Conservation (phyloP, 2,329 filamentous ascomycete genomes). For the Neurospora sp. region DNA sequence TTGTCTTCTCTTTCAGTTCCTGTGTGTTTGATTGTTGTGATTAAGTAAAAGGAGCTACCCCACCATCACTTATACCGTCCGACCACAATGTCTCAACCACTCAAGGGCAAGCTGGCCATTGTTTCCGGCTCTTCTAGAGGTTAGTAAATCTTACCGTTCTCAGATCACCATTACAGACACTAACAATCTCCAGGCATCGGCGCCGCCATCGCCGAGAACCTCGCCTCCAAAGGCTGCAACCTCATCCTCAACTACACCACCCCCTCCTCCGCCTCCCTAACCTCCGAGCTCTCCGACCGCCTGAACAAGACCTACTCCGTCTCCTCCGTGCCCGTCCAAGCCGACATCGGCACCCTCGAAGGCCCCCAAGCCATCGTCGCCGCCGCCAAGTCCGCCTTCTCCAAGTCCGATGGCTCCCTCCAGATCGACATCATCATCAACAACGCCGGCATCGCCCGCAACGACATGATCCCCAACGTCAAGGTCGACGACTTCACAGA, state of each 20-base stretch:
- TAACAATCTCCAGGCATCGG: conserved; percentile 55
- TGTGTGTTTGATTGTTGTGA: background rate
- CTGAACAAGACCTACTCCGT: conserved; percentile 49
- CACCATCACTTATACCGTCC: background rate
- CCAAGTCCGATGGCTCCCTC: conserved; percentile 38
- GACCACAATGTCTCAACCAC: conserved; percentile 27
- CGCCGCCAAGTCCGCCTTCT: conserved; percentile 48
- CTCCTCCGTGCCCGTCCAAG: conserved; percentile 53
- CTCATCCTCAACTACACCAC: conserved; percentile 62
- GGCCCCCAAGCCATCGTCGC: conserved; percentile 51
- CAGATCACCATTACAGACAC: background rate
- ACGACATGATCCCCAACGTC: conserved; percentile 55
- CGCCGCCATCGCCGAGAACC: conserved; percentile 50
- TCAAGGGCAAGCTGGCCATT: conserved; percentile 70
- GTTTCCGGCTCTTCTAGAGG: conserved; percentile 73
- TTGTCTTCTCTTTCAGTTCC: background rate
- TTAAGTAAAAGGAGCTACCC: background rate
- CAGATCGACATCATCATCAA: conserved; percentile 79
- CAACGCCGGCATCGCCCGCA: conserved; percentile 66
- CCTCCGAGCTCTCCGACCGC: conserved; percentile 52
- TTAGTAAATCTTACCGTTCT: conserved; percentile 23
- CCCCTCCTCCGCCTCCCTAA: conserved; percentile 26
- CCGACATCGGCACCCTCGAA: conserved; percentile 55
- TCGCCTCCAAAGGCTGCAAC: conserved; percentile 60
- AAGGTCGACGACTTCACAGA: conserved; percentile 55